Base-by-base conservation (phyloP, 2,329 filamentous ascomycete genomes). In the Cordyceps farinosa region DNA sequence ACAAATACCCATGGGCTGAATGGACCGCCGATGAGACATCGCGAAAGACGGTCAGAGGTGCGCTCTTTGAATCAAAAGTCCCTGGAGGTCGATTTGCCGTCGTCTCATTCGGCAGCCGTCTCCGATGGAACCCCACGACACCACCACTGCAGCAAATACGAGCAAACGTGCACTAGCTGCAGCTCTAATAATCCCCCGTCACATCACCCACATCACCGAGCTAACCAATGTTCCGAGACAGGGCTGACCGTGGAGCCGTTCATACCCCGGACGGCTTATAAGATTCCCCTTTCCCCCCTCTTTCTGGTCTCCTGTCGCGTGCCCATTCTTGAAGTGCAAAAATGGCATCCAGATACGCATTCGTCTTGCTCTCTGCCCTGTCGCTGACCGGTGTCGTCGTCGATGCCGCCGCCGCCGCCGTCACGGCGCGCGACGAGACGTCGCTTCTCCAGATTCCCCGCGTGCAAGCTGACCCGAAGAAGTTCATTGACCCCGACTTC, bases 401-500 rank as follows among this genome's bases (percentile, higher is more conserved):
- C 36, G 11, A 34, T 5, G 29, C 29, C 3, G 29, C 29, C 22
- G 53, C 29, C 22, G 53, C 56, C 7, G 55, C 40, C 17, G 22
- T 60, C n/a, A 34, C 7, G 13, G 36, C 62, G 22, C 42, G 29
- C 40, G 56, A 52, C 42, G 62, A 63, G 34, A 54, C 54, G 5
- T 58, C 55, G 8, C 38, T 32, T 1, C 47, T 60, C n/a, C 34
- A 52, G 22, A 63, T 63, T 11, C 54, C 50, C n/a, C 32, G 32
- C 47, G 34, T 59, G 27, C 34, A 45, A 10, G 42, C 11, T 27
- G 59, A 62, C 42, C 51, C 59, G 50, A 48, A 51, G 32, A 51
- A 51, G 11, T 62, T 29, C 42, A 42, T 62, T 7, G 51, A 62
- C 51, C 59, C 59, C 30, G 51, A 55, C 51, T 62, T 62, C 11